Base-by-base conservation (phyloP, 2,329 filamentous ascomycete genomes). In the Trichoderma citrinoviride region DNA sequence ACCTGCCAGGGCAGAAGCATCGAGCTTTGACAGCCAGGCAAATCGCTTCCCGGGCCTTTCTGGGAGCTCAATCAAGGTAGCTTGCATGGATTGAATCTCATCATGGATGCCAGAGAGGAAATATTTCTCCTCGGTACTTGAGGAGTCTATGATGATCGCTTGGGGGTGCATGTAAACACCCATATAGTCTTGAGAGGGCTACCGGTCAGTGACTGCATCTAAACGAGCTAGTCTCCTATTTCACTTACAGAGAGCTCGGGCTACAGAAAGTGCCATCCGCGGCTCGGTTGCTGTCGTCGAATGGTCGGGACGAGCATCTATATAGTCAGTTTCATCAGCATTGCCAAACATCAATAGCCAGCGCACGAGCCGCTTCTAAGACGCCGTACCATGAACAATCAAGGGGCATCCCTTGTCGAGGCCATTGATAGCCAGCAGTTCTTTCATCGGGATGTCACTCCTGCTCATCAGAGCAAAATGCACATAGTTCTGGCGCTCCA, bases 381-480 rank as follows among this genome's bases (percentile, higher is more conserved):
- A 19, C 2, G 17, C 17, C 73, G 37, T 78, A 83, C 85, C 85
- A 67, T 88, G 83, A 56, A 85, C 80, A 57, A 82, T 79, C 44
- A 96, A 81, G 19, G 85, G 83, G 75, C 95, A 98, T 4, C 77
- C 77, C 50, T 86, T 80, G 53, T 87, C 84, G n/a, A 97, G 83
- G 37, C 92, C 92, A 75, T 97, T 97, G 66, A 97, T 81, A 60
- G 86, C 81, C 70, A 89, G 82, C 37, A 98, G 80, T 40, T 90
- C 85, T 15, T 87, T 82, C 57, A 96, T 76, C 0, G 85, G 79
- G 57, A 97, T 84, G 14, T 88, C 84, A 66, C 88, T 89, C 66
- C 89, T 84, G 56, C 93, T 90, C 78, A 96, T 84, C 4, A 98
- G 77, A 0, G 86, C 89, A 73, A 96, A 89, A 74, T 98, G 94